Evolutionary conservation across 208 protist genomes (phyloP).

Genomic region (Tetramitus jugosus): DNA sequence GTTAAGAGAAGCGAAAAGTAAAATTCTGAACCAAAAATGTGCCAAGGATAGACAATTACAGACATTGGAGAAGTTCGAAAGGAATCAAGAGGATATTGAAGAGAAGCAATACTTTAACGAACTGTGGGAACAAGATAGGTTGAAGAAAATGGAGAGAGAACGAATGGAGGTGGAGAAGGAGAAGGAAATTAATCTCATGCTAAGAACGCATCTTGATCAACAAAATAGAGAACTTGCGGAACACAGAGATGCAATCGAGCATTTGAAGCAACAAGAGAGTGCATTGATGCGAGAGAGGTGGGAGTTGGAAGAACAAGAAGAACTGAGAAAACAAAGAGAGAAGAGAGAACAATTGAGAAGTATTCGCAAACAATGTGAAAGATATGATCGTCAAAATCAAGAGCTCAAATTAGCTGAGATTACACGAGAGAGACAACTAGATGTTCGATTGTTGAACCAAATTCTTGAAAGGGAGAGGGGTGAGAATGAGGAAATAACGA

Average conservation of each 20-base stretch:
- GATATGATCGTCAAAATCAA: background rate
- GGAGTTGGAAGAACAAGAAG: slow-evolving; percentile 1
- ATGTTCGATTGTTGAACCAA: slow-evolving; percentile 7
- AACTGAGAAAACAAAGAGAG: background rate
- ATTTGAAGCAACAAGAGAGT: slow-evolving; percentile 10
- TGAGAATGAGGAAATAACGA: background rate
- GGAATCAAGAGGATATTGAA: background rate
- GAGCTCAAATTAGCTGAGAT: slow-evolving; percentile 1
- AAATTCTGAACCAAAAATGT: background rate
- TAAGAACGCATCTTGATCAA: background rate
- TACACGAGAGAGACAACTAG: background rate
- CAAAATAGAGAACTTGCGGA: slow-evolving; percentile 15
- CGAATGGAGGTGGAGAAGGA: background rate
- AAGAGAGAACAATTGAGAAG: background rate
- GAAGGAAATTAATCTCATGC: background rate
- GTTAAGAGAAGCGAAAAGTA: slow-evolving; percentile 9
- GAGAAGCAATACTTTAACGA: background rate
- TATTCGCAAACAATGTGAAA: background rate
- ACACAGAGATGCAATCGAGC: background rate
- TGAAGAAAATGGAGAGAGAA: slow-evolving; percentile 17
- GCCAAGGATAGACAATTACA: background rate
- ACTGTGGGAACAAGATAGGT: slow-evolving; percentile 18
- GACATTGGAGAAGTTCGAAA: background rate
- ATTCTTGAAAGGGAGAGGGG: background rate
- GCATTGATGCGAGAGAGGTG: slow-evolving; percentile 1